Evolutionary conservation across 1,284 basidiomycete species (phyloP).

Genomic region (Trametes versicolor): DNA sequence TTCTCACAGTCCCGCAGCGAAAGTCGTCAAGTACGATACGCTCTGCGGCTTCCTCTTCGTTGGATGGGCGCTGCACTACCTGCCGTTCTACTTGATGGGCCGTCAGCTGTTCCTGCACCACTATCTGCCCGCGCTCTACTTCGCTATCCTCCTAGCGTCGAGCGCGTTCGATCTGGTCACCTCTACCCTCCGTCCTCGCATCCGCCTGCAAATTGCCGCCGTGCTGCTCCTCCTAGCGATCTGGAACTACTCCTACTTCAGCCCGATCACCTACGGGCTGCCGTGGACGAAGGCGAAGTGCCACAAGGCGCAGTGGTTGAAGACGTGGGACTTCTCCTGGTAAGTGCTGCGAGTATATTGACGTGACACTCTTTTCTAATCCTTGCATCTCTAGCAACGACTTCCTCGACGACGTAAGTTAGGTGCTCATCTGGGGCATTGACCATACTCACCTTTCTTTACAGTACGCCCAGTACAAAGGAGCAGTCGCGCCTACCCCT

Average conservation of each 20-base stretch:
- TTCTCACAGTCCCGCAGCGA: slow-evolving; percentile 59
- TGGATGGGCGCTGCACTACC: slow-evolving; percentile 96
- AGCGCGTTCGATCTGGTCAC: slow-evolving; percentile 89
- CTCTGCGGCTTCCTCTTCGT: slow-evolving; percentile 91
- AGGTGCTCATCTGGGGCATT: background rate
- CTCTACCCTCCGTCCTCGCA: slow-evolving; percentile 77
- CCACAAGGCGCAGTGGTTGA: slow-evolving; percentile 83
- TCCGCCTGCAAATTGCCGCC: slow-evolving; percentile 83
- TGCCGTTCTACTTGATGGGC: slow-evolving; percentile 96
- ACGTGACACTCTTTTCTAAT: background rate
- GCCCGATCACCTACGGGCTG: slow-evolving; percentile 86
- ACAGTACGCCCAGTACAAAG: slow-evolving; percentile 65
- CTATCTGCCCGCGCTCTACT: slow-evolving; percentile 97
- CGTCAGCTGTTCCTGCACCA: slow-evolving; percentile 98
- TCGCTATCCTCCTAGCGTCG: slow-evolving; percentile 85
- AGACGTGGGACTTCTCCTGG: slow-evolving; percentile 97
- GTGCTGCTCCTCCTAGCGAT: slow-evolving; percentile 79
- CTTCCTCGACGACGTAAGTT: slow-evolving; percentile 67
- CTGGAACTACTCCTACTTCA: slow-evolving; percentile 84
- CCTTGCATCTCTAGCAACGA: slow-evolving; percentile 57
- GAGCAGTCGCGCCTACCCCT: slow-evolving; percentile 49
- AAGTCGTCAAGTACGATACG: slow-evolving; percentile 91
- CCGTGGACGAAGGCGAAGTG: slow-evolving; percentile 90
- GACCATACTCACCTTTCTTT: slow-evolving; percentile 1
- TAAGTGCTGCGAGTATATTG: slow-evolving; percentile 47